phyloP scores from a whole-genome alignment of 2,329 filamentous ascomycete genomes.

The Allantophomopsis lycopodina region DNA sequence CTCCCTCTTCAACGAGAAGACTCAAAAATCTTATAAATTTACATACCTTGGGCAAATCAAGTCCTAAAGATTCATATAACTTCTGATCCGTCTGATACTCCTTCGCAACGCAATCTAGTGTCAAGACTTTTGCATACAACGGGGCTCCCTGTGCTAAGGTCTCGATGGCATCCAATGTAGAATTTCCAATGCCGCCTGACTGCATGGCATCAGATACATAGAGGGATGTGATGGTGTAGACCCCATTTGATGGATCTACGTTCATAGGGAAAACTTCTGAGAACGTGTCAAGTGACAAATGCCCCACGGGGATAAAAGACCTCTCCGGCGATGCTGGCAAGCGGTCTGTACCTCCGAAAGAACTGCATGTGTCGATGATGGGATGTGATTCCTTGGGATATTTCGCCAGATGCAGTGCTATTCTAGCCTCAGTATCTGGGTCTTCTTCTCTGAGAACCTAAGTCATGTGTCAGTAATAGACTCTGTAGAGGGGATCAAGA shows the following conservation, averaged over 20 bases:
- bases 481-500: too few relatives aligned
- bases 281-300: conserved; percentile 10
- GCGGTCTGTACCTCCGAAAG: conserved; percentile 4
- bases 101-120: conserved; percentile 4
- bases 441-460: conserved; percentile 1
- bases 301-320: conserved; percentile 12
- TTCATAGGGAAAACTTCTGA: conserved; percentile 1
- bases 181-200: conserved; percentile 8
- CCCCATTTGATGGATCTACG: conserved; percentile 2
- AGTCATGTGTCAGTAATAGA: background rate
- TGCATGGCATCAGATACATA: conserved; percentile 11
- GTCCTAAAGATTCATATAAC: background rate
- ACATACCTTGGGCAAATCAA: background rate
- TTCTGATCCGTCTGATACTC: background rate
- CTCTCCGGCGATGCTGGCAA: conserved; percentile 1
- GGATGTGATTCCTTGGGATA: conserved; percentile 8
- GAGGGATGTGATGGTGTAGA: conserved; percentile 10
- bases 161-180: conserved; percentile 13
- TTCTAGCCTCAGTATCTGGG: background rate
- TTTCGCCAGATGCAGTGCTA: conserved; percentile 4
- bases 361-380: conserved; percentile 8
- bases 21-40: too few relatives aligned
- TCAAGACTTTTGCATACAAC: conserved; percentile 8
- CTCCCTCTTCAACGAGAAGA: conserved; percentile 1
- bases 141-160: conserved; percentile 6